Base-by-base conservation (phyloP, 805 yeast genomes). In the Sugiyamaella americana region DNA sequence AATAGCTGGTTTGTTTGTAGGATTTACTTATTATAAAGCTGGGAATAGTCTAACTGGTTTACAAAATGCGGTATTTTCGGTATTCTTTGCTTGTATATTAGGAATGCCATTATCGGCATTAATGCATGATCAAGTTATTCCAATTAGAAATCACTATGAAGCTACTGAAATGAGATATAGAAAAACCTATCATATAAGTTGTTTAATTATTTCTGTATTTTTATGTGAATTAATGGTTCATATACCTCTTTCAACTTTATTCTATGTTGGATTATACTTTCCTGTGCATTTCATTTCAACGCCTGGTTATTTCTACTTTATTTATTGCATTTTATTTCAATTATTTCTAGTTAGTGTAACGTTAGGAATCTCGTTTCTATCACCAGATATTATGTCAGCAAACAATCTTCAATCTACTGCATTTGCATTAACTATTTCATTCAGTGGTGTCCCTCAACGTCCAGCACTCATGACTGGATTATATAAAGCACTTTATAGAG, bases 401-500 rank as follows among this genome's bases (percentile, higher is more conserved):
- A 75, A 76, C 39, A 78, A 79, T 43, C 59, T 80, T 37, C 65
- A 73, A 44, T 72, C 80, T 36, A 61, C 81, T 52, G 62, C 74
- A 48, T 72, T 76, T 58, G 66, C 80, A 30, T 72, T 82, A 58
- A 61, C 74, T 51, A 70, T 80, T 46, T 66, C 78, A 18, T 83
- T 83, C 66, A 71, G 82, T 59, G 85, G 87, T 66, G 80, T 81
- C 48, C 69, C 79, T 44, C 84, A 78, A 56, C 74, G 77, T 17
- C 65, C 66, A 5, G 38, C 48, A 2, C 60, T 71, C 42, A 74
- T 84, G 78, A 89, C 91, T 6, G 79, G 84, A 1, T 84, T 84
- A 68, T 85, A 91, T 93, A 77, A 74, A 40, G 84, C 82, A 60
- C 80, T 85, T 87, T 79, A 83, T 75, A 74, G 82, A 52, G 71